phyloP scores from a whole-genome alignment of 192 early-diverging fungal genomes.

The Coemansia sp. region DNA sequence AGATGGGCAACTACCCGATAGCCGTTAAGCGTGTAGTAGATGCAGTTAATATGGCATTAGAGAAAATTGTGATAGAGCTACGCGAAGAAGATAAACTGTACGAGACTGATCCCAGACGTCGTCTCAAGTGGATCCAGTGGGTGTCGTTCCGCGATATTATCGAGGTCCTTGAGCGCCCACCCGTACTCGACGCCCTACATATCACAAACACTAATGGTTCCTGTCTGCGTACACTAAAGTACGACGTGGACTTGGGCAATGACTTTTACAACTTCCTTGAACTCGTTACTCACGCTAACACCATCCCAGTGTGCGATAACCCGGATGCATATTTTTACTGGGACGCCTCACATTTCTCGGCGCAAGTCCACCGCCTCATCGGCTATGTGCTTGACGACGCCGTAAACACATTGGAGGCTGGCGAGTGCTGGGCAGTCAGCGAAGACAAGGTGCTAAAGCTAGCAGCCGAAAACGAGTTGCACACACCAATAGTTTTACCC shows the following conservation, averaged over 20 bases:
- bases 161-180: constrained; percentile 30
- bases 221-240: constrained; percentile 48
- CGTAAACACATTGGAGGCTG: constrained; percentile 33
- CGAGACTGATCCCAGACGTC: constrained; percentile 35
- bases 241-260: constrained; percentile 52
- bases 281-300: constrained; percentile 55
- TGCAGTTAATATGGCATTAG: constrained; percentile 38
- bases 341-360: constrained; percentile 56
- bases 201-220: constrained; percentile 44
- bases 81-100: constrained; percentile 45
- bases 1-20: constrained; percentile 51
- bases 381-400: constrained; percentile 53
- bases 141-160: constrained; percentile 51
- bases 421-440: constrained; percentile 38
- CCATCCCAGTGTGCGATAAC: constrained; percentile 52
- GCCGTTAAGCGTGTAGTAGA: constrained; percentile 41
- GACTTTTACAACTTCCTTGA: constrained; percentile 59
- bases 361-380: constrained; percentile 43
- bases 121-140: constrained; percentile 52
- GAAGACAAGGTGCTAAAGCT: constrained; percentile 35
- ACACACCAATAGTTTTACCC: constrained; percentile 48
- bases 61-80: constrained; percentile 43
- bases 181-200: constrained; percentile 43
- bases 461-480: constrained; percentile 43
- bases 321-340: constrained; percentile 57